A percentile compares a stretch with the other conserved stretches of the same genome.
Conservation (phyloP, 2,329 filamentous ascomycete species). For the Dothideomycetes sp. region DNA sequence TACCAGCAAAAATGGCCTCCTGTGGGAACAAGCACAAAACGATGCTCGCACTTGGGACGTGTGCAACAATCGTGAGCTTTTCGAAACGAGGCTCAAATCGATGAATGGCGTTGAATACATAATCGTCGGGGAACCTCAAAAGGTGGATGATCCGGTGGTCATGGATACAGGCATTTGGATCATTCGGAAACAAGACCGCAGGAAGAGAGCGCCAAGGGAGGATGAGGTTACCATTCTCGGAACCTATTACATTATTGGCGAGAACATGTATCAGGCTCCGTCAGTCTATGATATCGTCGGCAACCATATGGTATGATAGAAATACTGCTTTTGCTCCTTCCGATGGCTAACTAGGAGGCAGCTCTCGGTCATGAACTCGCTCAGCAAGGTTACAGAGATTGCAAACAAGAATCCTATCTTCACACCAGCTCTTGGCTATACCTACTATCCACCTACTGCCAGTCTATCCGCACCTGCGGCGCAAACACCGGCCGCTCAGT, state of each 20-base stretch:
- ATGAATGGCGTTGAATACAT: slow-evolving; percentile 50
- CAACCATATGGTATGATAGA: slow-evolving; percentile 11
- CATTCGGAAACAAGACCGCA: slow-evolving; percentile 44
- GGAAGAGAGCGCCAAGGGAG: slow-evolving; percentile 29
- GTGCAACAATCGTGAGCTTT: slow-evolving; percentile 43
- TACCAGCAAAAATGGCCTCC: slow-evolving; percentile 48
- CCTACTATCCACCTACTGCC: slow-evolving; percentile 39
- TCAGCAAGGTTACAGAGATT: slow-evolving; percentile 44
- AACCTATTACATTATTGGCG: slow-evolving; percentile 51
- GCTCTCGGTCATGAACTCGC: slow-evolving; percentile 44
- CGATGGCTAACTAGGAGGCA: slow-evolving; percentile 16
- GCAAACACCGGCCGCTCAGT: slow-evolving; percentile 27
- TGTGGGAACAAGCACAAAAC: slow-evolving; percentile 40
- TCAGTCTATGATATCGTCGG: slow-evolving; percentile 48
- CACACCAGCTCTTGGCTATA: slow-evolving; percentile 48
- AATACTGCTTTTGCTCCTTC: neutral
- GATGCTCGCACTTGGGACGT: slow-evolving; percentile 38
- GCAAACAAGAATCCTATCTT: slow-evolving; percentile 45
- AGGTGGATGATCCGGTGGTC: slow-evolving; percentile 22
- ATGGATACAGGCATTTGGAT: slow-evolving; percentile 43
- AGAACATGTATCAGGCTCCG: slow-evolving; percentile 51
- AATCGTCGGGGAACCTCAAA: slow-evolving; percentile 46
- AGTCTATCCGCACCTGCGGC: slow-evolving; percentile 20
- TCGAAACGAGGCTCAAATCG: slow-evolving; percentile 43
- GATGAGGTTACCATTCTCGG: slow-evolving; percentile 43